Evolutionary conservation across 495 filamentous ascomycete species (phyloP), one percentile per base, ranked within the genome.

Genomic region (Aspergillus heteromorphus): DNA sequence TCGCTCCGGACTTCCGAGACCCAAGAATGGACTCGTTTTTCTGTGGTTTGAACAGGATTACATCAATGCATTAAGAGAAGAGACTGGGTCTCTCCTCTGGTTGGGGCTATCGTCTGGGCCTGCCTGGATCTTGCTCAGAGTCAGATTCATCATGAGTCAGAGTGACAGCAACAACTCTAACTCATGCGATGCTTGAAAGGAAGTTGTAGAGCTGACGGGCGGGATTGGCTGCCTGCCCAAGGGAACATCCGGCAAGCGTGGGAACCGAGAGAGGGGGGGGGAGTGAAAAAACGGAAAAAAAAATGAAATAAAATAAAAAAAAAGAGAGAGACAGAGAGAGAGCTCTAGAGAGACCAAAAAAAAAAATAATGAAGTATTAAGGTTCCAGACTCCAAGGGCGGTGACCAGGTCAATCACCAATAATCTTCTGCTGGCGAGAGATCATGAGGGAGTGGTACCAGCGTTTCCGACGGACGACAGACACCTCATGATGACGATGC

Each of bases 1-100:
- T 40, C 31, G 21, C 53, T 60, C 58, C 58, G 58, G 49, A 48
- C 45, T 49, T 53, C 53, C 53, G 53, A 51, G 40, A 30, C 17
- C 21, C 42, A 52, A 42, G 27, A 13, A 27, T 25, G 6, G 7
- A 13, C 31, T 51, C 27, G 25, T 36, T 34, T 45, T 57, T 51
- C 18, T 36, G 23, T 41, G 2, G 2, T 27, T 29, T 18, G 36
- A 6, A 29, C 11, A 9, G 19, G 36, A 21, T 16, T 19, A 19
- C 17, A 45, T 11, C 17, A 45, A 20, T 14, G 17, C n/a, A 45
- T 45, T 13, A 20, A 23, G 5, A 45, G 25, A 0, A 45, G 8
- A 45, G 21, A 11, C 3, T 20, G 21, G n/a, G 36, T 21, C n/a
- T 41, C 34, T n/a, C 40, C 23, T 7, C 23, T 27, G 3, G 23